A percentile compares a stretch with the other conserved stretches of the same genome.
phyloP scores from a whole-genome alignment of 192 early-diverging fungal species.

The Entomortierella chlamydospora region DNA sequence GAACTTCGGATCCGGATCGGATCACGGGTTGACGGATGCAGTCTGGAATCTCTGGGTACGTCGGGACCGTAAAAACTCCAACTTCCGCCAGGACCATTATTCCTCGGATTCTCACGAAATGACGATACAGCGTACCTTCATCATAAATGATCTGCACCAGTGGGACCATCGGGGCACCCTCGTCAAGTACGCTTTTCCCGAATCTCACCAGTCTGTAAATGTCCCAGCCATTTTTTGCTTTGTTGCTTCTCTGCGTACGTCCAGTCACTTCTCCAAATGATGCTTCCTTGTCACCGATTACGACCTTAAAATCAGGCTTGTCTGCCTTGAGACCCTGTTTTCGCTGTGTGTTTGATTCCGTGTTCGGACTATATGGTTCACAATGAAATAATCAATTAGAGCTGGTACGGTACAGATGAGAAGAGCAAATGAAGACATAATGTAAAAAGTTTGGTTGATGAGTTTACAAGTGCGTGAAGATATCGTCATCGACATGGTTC shows the following conservation, averaged over 20 bases:
- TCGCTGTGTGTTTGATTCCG: slow-evolving; percentile 12
- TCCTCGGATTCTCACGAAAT: too few species aligned
- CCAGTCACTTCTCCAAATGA: slow-evolving; percentile 12
- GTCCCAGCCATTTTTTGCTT: slow-evolving; percentile 2
- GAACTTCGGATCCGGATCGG: too few species aligned
- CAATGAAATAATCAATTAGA: slow-evolving; percentile 3
- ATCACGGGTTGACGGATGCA: too few species aligned
- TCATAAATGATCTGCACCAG: too few species aligned
- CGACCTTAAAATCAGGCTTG: slow-evolving; percentile 15
- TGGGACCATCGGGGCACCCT: too few species aligned
- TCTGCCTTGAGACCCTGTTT: slow-evolving; percentile 15
- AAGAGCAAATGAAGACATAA: slow-evolving; percentile 3
- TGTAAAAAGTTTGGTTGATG: too few species aligned
- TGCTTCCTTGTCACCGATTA: slow-evolving; percentile 6
- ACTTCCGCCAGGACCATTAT: too few species aligned
- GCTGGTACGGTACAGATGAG: background rate
- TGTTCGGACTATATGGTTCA: slow-evolving; percentile 10
- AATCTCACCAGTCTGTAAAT: background rate
- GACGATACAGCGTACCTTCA: too few species aligned
- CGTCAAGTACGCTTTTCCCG: slow-evolving; percentile 5
- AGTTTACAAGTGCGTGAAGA: slow-evolving; percentile 16
- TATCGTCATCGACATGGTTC: slow-evolving; percentile 16
- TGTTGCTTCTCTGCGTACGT: background rate
- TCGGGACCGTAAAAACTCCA: too few species aligned
- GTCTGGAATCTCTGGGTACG: too few species aligned